Evolutionary conservation across 192 early-diverging fungal genomes (phyloP).

Genomic region (Linnemannia elongata): DNA sequence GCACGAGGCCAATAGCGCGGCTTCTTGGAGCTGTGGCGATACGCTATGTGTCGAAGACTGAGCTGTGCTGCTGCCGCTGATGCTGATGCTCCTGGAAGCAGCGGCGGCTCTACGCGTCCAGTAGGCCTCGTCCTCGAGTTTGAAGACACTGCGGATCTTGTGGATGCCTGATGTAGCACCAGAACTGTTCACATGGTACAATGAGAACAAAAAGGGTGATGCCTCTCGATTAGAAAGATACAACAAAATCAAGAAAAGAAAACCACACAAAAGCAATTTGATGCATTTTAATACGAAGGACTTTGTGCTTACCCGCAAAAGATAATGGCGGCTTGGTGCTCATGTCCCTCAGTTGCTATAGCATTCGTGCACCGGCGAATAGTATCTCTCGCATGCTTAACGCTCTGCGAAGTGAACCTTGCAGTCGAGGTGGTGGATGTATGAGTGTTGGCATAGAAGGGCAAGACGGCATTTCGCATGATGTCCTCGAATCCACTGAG

Average conservation of each 20-base stretch:
- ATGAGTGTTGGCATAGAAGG: constrained; percentile 45
- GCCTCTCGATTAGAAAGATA: too few species aligned
- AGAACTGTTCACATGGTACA: constrained; percentile 13
- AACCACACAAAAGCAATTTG: too few species aligned
- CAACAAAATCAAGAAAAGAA: too few species aligned
- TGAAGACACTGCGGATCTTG: constrained; percentile 45
- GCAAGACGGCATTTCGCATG: constrained; percentile 27
- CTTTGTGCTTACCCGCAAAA: constrained; percentile 38
- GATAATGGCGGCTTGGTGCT: constrained; percentile 29
- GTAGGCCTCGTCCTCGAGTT: constrained; percentile 32
- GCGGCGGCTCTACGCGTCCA: constrained; percentile 30
- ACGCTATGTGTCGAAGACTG: neutral
- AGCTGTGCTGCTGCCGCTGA: neutral
- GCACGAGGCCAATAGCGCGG: neutral
- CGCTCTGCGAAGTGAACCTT: constrained; percentile 22
- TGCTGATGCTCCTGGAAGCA: too few species aligned
- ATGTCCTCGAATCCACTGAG: constrained; percentile 27
- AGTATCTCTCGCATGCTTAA: constrained; percentile 24
- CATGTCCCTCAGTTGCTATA: constrained; percentile 22
- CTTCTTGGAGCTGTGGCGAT: neutral
- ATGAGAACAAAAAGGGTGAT: neutral
- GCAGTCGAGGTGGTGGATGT: constrained; percentile 41
- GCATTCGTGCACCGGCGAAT: constrained; percentile 36
- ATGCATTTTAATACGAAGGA: too few species aligned
- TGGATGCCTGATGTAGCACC: constrained; percentile 36